phyloP scores from a whole-genome alignment of 2,329 filamentous ascomycete species.

The Trichoderma afroharzianum region DNA sequence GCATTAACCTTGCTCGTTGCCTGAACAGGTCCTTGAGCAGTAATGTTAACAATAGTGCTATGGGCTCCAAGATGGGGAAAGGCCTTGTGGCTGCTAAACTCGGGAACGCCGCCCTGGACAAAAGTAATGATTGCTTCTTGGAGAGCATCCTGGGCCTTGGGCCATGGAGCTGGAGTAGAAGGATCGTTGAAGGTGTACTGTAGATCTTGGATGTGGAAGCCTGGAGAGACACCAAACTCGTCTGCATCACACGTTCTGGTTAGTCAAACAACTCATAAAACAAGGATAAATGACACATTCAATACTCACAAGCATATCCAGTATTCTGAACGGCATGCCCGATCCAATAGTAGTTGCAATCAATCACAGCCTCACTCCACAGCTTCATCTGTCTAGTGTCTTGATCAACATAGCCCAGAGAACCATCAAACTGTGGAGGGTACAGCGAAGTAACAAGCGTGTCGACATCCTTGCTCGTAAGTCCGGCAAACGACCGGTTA shows the following conservation, averaged over 20 bases:
- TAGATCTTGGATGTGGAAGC: not conserved
- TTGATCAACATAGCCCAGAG: not conserved
- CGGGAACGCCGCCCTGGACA: not conserved
- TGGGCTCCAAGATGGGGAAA: not conserved
- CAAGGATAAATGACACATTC: not conserved
- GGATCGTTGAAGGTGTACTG: not conserved
- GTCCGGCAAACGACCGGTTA: not conserved
- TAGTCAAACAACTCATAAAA: not conserved
- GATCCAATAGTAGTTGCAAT: not conserved
- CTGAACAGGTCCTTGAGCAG: not conserved
- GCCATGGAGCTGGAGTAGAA: not conserved
- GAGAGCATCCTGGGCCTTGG: not conserved
- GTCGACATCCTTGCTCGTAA: not conserved
- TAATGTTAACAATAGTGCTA: not conserved
- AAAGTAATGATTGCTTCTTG: not conserved
- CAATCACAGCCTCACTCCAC: not conserved
- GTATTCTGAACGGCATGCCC: not conserved
- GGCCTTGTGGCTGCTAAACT: not conserved
- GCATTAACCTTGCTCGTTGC: not conserved
- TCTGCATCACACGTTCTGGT: not conserved
- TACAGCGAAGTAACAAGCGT: not conserved
- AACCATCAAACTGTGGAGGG: not conserved
- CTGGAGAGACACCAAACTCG: not conserved
- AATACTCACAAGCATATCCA: not conserved
- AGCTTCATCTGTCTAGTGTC: not conserved